phyloP scores from a whole-genome alignment of 345 rosid species.

The Camelina hispida region DNA sequence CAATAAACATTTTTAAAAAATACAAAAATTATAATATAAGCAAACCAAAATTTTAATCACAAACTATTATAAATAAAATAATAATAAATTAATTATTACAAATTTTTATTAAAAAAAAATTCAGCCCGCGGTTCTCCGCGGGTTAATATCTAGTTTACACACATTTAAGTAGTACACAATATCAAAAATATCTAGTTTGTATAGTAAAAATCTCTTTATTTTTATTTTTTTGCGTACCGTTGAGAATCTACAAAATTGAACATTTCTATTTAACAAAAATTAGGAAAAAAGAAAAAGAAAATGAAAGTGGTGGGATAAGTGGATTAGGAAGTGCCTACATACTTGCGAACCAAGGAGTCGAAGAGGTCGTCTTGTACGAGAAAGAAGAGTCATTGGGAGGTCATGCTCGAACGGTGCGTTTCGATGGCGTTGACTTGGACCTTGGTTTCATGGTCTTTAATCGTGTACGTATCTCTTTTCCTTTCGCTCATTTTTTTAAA shows the following conservation, averaged over 20 bases:
- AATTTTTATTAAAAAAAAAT: no score
- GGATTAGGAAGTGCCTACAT: constrained; percentile 64
- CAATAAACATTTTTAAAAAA: no score
- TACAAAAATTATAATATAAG: no score
- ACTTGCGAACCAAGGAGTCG: constrained; percentile 48
- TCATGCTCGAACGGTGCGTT: constrained; percentile 62
- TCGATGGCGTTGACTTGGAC: constrained; percentile 64
- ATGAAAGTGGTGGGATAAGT: constrained; percentile 70
- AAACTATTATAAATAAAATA: no score
- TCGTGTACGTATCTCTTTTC: constrained; percentile 49
- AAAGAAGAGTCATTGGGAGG: constrained; percentile 67
- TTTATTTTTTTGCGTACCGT: no score
- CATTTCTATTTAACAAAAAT: neutral
- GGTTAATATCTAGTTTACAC: no score
- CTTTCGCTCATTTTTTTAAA: neutral
- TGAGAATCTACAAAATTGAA: neutral
- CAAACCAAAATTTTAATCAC: no score
- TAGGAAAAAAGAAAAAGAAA: neutral
- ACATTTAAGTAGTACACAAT: no score
- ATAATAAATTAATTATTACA: no score
- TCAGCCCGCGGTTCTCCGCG: no score
- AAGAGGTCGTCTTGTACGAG: constrained; percentile 64
- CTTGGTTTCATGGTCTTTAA: constrained; percentile 78
- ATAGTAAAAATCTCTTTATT: no score
- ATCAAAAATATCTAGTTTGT: no score